Evolutionary conservation across 2,329 filamentous ascomycete genomes (phyloP).

Genomic region (Exophiala sp.): DNA sequence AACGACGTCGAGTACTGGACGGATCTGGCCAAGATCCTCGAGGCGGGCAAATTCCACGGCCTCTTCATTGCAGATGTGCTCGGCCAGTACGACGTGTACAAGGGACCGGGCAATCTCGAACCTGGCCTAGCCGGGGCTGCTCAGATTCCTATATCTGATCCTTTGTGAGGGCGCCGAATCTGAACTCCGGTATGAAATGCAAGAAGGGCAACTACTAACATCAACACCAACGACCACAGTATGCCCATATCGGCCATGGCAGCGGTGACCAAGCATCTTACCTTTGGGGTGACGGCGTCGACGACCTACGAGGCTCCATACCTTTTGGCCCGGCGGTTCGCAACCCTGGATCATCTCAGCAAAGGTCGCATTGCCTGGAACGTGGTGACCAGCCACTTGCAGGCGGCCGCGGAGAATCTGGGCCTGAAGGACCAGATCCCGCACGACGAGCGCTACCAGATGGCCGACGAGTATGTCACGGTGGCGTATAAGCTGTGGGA

Average conservation of each 20-base stretch:
- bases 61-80: conserved; percentile 5
- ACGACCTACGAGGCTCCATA: conserved; percentile 66
- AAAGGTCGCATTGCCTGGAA: conserved; percentile 63
- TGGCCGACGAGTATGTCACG: conserved; percentile 54
- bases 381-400: conserved; percentile 60
- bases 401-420: conserved; percentile 59
- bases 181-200: too few species aligned
- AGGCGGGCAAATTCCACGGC: conserved; percentile 1
- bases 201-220: too few species aligned
- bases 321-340: conserved; percentile 58
- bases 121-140: neutral
- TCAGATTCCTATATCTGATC: conserved; percentile 3
- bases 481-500: conserved; percentile 27
- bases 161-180: neutral
- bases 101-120: conserved; percentile 1
- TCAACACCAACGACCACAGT: neutral
- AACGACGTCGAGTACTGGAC: conserved; percentile 6
- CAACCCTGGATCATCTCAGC: conserved; percentile 60
- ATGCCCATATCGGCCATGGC: conserved; percentile 57
- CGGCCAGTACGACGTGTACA: conserved; percentile 2
- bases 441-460: conserved; percentile 61
- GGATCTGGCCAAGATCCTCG: conserved; percentile 2
- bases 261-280: conserved; percentile 58
- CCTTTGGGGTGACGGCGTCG: conserved; percentile 61
- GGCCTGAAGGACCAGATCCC: conserved; percentile 51